phyloP scores from a whole-genome alignment of 192 early-diverging fungal species.

The Umbelopsis sp. region DNA sequence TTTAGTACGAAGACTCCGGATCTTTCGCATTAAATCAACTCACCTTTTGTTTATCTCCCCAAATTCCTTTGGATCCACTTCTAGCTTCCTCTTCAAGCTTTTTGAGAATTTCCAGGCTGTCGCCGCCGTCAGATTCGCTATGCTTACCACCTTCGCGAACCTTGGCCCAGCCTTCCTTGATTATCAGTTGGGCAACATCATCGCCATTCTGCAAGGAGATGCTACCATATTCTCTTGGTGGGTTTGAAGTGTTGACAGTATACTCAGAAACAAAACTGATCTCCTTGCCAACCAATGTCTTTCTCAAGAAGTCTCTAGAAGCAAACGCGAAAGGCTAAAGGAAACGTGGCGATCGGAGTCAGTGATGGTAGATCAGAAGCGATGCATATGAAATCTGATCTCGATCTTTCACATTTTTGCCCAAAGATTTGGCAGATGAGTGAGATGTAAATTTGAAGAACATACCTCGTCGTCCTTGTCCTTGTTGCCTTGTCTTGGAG shows the following conservation, averaged over 20 bases:
- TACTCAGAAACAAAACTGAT: conserved; percentile 83
- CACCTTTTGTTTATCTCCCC: conserved; percentile 58
- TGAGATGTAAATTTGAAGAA: neutral
- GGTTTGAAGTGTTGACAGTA: conserved; percentile 64
- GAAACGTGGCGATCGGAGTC: conserved; percentile 12
- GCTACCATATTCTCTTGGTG: conserved; percentile 68
- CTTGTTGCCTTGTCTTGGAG: conserved; percentile 86
- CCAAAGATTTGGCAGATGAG: neutral
- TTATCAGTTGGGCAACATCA: conserved; percentile 72
- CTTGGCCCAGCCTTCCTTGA: conserved; percentile 86
- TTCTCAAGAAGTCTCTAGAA: conserved; percentile 88
- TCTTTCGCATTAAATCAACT: neutral
- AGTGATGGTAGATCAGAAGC: neutral
- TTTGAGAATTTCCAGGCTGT: conserved; percentile 50
- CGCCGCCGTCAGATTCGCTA: conserved; percentile 36
- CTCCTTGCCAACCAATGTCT: conserved; percentile 85
- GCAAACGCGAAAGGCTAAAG: conserved; percentile 77
- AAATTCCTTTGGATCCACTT: conserved; percentile 74
- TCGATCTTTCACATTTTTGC: neutral
- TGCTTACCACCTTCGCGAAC: conserved; percentile 63
- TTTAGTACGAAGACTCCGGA: neutral
- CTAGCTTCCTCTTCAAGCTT: conserved; percentile 77
- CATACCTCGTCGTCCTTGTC: conserved; percentile 84
- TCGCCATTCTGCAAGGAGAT: conserved; percentile 49
- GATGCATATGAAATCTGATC: neutral